Conservation (phyloP, 768 basidiomycete genomes). For the Termitomyces sp. region DNA sequence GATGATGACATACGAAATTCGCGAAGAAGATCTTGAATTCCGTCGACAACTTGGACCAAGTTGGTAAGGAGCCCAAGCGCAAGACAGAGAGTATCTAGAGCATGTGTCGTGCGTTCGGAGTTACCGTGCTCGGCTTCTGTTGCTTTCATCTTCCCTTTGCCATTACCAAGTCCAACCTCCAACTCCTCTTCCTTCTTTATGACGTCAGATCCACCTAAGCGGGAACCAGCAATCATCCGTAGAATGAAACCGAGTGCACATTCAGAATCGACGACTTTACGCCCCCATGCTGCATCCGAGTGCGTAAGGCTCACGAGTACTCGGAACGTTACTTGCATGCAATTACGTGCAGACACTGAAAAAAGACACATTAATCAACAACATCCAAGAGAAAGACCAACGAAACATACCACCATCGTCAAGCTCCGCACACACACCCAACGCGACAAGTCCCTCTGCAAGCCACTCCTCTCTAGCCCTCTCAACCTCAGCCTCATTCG, state of each 20-base stretch:
- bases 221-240: constrained; percentile 30
- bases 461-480: constrained; percentile 39
- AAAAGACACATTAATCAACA: background rate
- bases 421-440: constrained; percentile 47
- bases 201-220: constrained; percentile 1
- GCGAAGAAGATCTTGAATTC: constrained; percentile 39
- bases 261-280: constrained; percentile 40
- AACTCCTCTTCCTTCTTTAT: constrained; percentile 7
- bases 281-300: constrained; percentile 50
- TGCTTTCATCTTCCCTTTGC: constrained; percentile 12
- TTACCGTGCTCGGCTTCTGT: constrained; percentile 8
- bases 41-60: constrained; percentile 54
- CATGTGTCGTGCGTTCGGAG: constrained; percentile 23
- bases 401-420: constrained; percentile 15
- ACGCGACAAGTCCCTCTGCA: constrained; percentile 38
- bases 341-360: constrained; percentile 26
- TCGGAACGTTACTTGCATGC: constrained; percentile 53
- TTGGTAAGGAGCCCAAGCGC: constrained; percentile 73
- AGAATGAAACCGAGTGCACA: constrained; percentile 41
- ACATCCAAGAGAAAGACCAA: background rate
- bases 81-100: constrained; percentile 70
- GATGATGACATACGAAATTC: constrained; percentile 38
- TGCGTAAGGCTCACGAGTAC: constrained; percentile 72
- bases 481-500: constrained; percentile 17
- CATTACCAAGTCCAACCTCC: background rate